A percentile compares a stretch with the other conserved stretches of the same genome.
phyloP scores from a whole-genome alignment of 805 yeast genomes.

The Suhomyces vadensis region DNA sequence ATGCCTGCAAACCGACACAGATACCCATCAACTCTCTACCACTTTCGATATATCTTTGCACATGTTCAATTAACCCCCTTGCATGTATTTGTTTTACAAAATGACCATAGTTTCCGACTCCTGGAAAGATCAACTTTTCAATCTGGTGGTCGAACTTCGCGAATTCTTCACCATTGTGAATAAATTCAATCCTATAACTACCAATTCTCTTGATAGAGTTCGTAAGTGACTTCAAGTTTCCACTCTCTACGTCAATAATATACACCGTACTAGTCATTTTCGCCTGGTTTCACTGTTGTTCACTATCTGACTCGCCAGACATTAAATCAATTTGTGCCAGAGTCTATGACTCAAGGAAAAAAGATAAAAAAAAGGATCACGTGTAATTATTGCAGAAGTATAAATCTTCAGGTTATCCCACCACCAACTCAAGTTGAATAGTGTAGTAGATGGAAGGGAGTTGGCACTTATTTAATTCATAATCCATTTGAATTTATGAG shows the following conservation, averaged over 20 bases:
- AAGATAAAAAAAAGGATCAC: background rate
- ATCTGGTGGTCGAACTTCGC: constrained; percentile 43
- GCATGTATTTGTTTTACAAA: constrained; percentile 70
- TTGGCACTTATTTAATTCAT: no score
- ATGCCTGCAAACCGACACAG: constrained; percentile 92
- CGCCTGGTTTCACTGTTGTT: background rate
- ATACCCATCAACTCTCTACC: constrained; percentile 94
- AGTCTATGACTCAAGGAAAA: background rate
- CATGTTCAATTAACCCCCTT: constrained; percentile 64
- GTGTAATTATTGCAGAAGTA: background rate
- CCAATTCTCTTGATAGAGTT: constrained; percentile 86
- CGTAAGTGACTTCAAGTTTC: constrained; percentile 83
- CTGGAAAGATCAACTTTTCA: constrained; percentile 75
- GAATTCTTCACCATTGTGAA: constrained; percentile 61
- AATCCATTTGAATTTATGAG: no score
- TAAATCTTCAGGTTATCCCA: no score
- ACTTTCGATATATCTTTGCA: constrained; percentile 63
- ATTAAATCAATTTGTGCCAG: background rate
- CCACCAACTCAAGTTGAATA: no score
- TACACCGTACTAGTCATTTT: constrained; percentile 43
- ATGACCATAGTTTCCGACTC: constrained; percentile 97
- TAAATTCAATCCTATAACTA: constrained; percentile 56
- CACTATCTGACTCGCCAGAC: background rate
- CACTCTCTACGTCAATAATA: constrained; percentile 91
- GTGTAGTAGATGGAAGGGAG: no score